These are phyloP conservation scores for Toxoplasma gondii DNA, from an alignment of 169 alveolate species.

Conservation along the genomic window DNA sequence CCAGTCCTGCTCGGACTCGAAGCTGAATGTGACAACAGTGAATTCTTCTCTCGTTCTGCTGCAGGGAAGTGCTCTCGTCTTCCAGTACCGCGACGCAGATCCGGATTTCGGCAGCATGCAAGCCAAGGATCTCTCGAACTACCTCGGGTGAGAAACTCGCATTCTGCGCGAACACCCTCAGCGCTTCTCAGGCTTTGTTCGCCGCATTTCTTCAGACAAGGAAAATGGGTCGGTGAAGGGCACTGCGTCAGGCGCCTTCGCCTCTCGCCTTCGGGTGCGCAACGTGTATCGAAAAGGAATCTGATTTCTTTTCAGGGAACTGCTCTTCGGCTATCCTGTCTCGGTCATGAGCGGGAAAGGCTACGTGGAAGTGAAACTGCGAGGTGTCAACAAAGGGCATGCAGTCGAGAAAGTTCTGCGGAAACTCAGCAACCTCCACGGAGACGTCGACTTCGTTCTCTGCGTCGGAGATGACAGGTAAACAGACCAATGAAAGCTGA, in stretches of 20 bases:
- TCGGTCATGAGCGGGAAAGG: constrained; percentile 78
- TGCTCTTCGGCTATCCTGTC: constrained; percentile 70
- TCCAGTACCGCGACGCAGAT: constrained; percentile 87
- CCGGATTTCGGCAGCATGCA: constrained; percentile 88
- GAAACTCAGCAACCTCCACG: constrained; percentile 66
- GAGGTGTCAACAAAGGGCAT: constrained; percentile 72
- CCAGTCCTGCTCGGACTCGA: no score
- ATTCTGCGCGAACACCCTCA: neutral
- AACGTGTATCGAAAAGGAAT: no score
- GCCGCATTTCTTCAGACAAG: neutral
- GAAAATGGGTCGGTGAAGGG: no score
- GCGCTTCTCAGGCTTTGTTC: neutral
- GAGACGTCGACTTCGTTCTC: constrained; percentile 72
- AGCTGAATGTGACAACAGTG: no score
- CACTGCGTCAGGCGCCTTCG: no score
- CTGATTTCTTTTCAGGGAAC: constrained; percentile 35
- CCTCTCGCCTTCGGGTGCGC: no score
- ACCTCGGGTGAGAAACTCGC: constrained; percentile 53
- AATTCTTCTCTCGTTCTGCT: neutral
- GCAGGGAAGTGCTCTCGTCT: constrained; percentile 80
- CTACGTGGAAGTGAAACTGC: constrained; percentile 74
- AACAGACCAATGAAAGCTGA: neutral
- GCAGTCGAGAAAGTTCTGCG: constrained; percentile 66
- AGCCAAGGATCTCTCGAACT: constrained; percentile 82
- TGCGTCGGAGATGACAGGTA: constrained; percentile 74